A percentile compares a stretch with the other conserved stretches of the same genome.
phyloP scores from a whole-genome alignment of 768 basidiomycete genomes.

The Suillus alpinus region DNA sequence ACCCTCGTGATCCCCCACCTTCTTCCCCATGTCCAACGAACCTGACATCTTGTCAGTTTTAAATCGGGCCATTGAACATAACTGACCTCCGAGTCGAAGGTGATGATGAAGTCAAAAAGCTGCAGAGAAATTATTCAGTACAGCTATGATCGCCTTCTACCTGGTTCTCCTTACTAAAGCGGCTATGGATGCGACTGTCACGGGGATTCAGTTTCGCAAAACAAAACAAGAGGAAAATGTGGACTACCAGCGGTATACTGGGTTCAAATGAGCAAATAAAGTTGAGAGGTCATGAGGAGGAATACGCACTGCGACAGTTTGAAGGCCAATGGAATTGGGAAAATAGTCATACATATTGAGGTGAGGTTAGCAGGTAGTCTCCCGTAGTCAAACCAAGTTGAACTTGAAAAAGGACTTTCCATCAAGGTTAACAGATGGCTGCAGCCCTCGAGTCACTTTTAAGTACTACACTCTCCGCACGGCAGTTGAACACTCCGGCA shows the following conservation, averaged over 20 bases:
- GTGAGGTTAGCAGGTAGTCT: not conserved
- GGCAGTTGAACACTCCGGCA: no score
- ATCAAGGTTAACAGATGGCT: no score
- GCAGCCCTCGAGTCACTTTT: no score
- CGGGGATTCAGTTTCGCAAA: not conserved
- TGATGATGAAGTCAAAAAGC: slow-evolving; percentile 5
- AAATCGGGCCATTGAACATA: not conserved
- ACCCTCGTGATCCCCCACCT: not conserved
- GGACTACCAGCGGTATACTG: not conserved
- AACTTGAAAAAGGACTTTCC: no score
- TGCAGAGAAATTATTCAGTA: not conserved
- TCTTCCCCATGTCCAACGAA: slow-evolving; percentile 3
- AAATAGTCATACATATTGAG: not conserved
- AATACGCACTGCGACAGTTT: not conserved
- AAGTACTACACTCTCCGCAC: no score
- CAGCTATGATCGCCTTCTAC: not conserved
- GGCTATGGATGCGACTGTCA: not conserved
- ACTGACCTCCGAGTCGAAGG: slow-evolving; percentile 5
- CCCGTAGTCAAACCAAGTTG: no score
- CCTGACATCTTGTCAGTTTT: not conserved
- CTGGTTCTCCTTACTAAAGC: not conserved
- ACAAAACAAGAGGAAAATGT: not conserved
- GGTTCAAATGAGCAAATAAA: not conserved
- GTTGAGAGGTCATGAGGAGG: no score
- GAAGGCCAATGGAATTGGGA: not conserved